Conservation (phyloP, 2,329 filamentous ascomycete genomes). For the Cercospora brassicicola region DNA sequence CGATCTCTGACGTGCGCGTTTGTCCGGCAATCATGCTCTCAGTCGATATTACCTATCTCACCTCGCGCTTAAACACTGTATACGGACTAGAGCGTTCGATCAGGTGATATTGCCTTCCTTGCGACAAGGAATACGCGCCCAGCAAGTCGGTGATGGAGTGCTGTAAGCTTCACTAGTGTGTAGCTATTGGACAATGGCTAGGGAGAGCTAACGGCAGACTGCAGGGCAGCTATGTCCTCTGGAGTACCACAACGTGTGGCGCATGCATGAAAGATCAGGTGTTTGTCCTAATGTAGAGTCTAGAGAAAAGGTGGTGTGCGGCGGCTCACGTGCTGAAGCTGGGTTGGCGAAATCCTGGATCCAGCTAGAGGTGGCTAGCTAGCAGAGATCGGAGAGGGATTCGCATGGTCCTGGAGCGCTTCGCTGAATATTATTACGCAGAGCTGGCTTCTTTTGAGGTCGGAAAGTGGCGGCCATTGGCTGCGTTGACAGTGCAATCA, state of each 20-base stretch:
- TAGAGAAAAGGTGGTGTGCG: background rate
- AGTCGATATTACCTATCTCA: background rate
- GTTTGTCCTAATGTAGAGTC: background rate
- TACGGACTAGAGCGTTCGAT: background rate
- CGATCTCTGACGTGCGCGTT: background rate
- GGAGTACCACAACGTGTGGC: conserved; percentile 16
- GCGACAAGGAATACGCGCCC: background rate
- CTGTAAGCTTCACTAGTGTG: conserved; percentile 3
- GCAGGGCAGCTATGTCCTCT: conserved; percentile 14
- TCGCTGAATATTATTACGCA: background rate
- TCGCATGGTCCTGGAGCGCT: no score
- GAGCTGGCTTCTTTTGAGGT: background rate
- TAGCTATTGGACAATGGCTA: conserved; percentile 2
- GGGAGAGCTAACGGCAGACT: conserved; percentile 7
- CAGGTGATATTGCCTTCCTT: background rate
- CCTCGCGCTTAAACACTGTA: background rate
- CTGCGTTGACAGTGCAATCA: background rate
- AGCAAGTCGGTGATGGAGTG: background rate
- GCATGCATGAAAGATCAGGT: conserved; percentile 12
- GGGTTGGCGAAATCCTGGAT: background rate
- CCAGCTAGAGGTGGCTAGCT: background rate
- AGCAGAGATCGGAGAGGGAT: background rate
- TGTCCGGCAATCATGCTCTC: background rate
- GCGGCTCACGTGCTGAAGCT: background rate
- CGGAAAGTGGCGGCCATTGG: background rate